Conservation (phyloP, 768 basidiomycete species). For the Trametes meyenii region DNA sequence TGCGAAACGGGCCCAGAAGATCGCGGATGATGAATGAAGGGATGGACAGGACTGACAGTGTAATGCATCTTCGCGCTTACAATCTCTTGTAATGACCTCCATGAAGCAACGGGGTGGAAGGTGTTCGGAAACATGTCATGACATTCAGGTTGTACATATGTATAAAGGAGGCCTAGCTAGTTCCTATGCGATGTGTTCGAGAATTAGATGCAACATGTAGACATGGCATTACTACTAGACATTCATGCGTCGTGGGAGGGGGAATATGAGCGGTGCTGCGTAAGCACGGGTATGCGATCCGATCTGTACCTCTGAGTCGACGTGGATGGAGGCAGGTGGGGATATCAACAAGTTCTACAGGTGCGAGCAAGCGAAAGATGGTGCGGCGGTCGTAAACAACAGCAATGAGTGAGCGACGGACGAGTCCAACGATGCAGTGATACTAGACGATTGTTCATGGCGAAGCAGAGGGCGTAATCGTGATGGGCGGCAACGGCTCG, state of each 20-base stretch:
- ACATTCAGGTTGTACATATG: conserved; percentile 23
- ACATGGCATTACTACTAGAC: conserved; percentile 23
- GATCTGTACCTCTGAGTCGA: not conserved
- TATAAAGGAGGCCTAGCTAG: conserved; percentile 23
- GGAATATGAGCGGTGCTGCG: conserved; percentile 17
- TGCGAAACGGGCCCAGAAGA: conserved; percentile 75
- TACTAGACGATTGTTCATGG: conserved; percentile 29
- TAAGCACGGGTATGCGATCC: conserved; percentile 28
- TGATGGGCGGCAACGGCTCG: conserved; percentile 44
- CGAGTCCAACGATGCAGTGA: conserved; percentile 8
- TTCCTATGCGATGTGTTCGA: conserved; percentile 25
- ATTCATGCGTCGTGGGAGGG: not conserved
- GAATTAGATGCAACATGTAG: conserved; percentile 26
- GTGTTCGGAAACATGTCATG: conserved; percentile 13
- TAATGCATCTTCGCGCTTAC: not conserved
- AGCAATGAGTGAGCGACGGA: conserved; percentile 9
- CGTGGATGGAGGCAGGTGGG: conserved; percentile 1
- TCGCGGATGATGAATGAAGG: conserved; percentile 46
- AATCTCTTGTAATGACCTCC: not conserved
- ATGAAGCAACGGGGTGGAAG: not conserved
- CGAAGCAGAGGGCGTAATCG: conserved; percentile 40
- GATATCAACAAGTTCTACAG: conserved; percentile 4
- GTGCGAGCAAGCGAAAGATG: conserved; percentile 14
- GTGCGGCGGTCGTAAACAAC: conserved; percentile 25
- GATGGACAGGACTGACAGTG: not conserved